These are phyloP conservation scores for Cercospora sojina DNA, from an alignment of 2,329 filamentous ascomycete species.

Conservation along the genomic window DNA sequence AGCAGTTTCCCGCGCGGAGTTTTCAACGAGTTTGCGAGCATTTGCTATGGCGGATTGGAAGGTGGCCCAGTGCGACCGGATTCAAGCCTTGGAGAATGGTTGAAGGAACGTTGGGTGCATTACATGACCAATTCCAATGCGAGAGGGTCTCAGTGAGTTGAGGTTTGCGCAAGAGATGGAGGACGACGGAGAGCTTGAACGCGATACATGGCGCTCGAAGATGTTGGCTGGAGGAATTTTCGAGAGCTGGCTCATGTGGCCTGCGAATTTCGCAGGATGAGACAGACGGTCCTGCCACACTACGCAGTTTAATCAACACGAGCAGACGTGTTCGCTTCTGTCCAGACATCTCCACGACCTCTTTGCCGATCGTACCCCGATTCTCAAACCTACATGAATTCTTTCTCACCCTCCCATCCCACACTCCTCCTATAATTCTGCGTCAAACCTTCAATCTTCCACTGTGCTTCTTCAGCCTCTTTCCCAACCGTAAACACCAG, in stretches of 20 bases:
- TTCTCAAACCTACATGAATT: neutral
- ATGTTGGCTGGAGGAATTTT: neutral
- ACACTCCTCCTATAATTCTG: slow-evolving; percentile 27
- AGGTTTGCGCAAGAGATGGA: neutral
- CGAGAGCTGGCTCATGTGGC: neutral
- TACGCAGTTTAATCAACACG: neutral
- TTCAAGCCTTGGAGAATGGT: neutral
- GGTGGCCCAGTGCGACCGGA: neutral
- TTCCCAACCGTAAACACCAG: slow-evolving; percentile 24
- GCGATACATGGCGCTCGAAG: neutral
- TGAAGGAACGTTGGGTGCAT: neutral
- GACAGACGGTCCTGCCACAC: neutral
- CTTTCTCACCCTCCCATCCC: slow-evolving; percentile 24
- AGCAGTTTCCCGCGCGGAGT: neutral
- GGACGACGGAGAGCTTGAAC: neutral
- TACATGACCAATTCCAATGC: neutral
- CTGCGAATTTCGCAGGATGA: neutral
- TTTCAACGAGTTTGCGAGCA: neutral
- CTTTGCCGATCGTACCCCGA: too few species aligned
- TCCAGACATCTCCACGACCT: neutral
- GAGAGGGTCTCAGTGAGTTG: neutral
- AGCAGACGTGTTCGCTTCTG: neutral
- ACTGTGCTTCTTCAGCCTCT: slow-evolving; percentile 13
- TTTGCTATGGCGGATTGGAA: neutral
- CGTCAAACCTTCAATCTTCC: slow-evolving; percentile 26